Evolutionary conservation across 768 basidiomycete genomes (phyloP), one percentile per base, ranked within the genome.

Genomic region (Lactifluus volemus): DNA sequence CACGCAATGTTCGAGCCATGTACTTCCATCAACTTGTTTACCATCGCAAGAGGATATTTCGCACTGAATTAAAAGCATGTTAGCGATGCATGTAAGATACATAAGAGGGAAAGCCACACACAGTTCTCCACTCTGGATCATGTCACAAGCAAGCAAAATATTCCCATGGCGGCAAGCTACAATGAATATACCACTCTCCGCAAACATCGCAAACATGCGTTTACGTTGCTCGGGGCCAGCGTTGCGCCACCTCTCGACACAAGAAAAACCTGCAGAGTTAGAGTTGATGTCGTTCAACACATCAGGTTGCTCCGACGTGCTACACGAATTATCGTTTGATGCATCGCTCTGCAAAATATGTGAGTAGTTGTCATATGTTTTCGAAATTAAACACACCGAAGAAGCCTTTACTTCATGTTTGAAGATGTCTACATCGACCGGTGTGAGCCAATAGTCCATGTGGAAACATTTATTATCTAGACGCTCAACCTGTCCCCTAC

Each of bases 391-490:
- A 39, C 29, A 5, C 30, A 49, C 49, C 29, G 3, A 14, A 32
- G 21, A 29, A 2, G 38, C 38, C 12, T 49, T 25, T 1, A 49
- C 49, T 11, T 49, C 29, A 15, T 49, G 10, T 32, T 49, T 67
- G 60, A 66, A 70, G 1, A 11, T 3, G 29, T 70, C 64, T 1
- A 69, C 68, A 11, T 66, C 55, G 1, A 45, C 56, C 30, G 50
- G 32, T 1, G 60, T 2, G 12, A 67, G 53, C 55, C 49, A 67
- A 2, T 59, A 21, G 45, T 64, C 63, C 2, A 53, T 49, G 10
- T 56, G 56, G 3, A 25, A 32, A 0, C 50, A 57, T 15, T 63
- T 44, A 0, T 14, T 29, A 34, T 64, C 63, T 1, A 3, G 7
- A 5, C 50, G 51, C 32, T 53, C 38, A 14, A 9, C 11, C 6